These are phyloP conservation scores for Aspergillus novoparasiticus DNA, from an alignment of 2,329 filamentous ascomycete species.

Conservation along the genomic window DNA sequence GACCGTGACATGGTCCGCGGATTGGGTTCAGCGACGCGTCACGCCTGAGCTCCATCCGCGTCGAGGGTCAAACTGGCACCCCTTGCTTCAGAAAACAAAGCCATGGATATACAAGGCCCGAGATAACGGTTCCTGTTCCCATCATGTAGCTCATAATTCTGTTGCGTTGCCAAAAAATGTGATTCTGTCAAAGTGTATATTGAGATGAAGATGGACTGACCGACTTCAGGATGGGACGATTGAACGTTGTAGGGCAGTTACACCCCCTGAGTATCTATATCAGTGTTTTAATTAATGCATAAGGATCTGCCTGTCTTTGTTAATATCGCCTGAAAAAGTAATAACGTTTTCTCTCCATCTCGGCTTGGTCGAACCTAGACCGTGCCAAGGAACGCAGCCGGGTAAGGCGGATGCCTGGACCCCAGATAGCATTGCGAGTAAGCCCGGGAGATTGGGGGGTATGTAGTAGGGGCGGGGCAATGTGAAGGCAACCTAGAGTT, in stretches of 20 bases:
- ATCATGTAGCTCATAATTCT: no score
- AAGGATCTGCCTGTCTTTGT: background rate
- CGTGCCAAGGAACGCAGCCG: background rate
- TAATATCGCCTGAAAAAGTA: background rate
- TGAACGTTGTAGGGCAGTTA: no score
- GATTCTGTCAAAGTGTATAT: no score
- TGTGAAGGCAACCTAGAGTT: background rate
- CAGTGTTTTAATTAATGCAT: background rate
- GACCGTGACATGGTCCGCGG: no score
- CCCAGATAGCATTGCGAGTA: background rate
- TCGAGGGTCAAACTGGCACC: background rate
- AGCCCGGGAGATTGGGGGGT: background rate
- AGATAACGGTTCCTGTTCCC: background rate
- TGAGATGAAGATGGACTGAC: no score
- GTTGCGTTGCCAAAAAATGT: no score
- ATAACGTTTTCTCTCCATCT: background rate
- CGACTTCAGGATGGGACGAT: no score
- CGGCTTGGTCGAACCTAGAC: no score
- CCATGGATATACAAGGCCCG: background rate
- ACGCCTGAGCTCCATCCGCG: background rate
- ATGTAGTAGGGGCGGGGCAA: background rate
- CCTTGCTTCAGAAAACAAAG: background rate
- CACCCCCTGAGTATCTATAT: background rate
- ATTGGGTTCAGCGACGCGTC: background rate
- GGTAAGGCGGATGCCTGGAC: background rate